Conservation (phyloP, 176 grass and related monocot genomes). For the Ensete ventricosum region DNA sequence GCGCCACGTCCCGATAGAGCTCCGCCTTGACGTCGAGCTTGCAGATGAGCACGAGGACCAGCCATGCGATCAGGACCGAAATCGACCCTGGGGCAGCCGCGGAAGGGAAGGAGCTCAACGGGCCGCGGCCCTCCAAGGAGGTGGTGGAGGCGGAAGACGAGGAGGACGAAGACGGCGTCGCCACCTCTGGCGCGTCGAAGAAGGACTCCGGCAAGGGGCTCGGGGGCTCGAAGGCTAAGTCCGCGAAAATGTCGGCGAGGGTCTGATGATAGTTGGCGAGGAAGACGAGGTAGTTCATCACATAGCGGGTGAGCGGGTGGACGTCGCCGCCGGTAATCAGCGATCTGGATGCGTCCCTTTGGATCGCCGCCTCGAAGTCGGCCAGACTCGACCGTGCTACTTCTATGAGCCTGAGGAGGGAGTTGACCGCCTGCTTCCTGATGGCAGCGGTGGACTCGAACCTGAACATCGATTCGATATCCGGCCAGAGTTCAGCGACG, state of each 20-base stretch:
- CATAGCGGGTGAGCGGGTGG: slow-evolving; percentile 49
- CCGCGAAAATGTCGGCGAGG: slow-evolving; percentile 25
- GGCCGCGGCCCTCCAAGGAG: background rate
- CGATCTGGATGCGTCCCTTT: slow-evolving; percentile 28
- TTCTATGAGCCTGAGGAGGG: slow-evolving; percentile 18
- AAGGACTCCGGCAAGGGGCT: background rate
- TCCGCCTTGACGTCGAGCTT: slow-evolving; percentile 68
- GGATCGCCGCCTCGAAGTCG: slow-evolving; percentile 51
- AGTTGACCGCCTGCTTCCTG: background rate
- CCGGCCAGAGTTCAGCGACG: slow-evolving; percentile 24
- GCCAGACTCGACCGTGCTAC: slow-evolving; percentile 14
- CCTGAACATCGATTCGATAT: slow-evolving; percentile 25
- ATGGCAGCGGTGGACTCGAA: slow-evolving; percentile 14
- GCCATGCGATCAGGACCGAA: slow-evolving; percentile 17
- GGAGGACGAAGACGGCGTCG: background rate
- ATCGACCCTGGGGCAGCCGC: background rate
- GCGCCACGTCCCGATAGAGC: slow-evolving; percentile 26
- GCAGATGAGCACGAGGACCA: slow-evolving; percentile 32
- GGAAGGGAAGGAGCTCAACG: background rate
- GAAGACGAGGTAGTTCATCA: slow-evolving; percentile 61
- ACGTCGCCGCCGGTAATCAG: slow-evolving; percentile 30
- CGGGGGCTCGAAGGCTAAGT: background rate
- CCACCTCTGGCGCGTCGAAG: background rate
- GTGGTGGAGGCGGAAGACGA: background rate
- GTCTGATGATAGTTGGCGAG: slow-evolving; percentile 49